A percentile compares a stretch with the other conserved stretches of the same genome.
These are phyloP conservation scores for Wickerhamomyces sp. DNA, from an alignment of 1,139 yeast species.

Conservation along the genomic window DNA sequence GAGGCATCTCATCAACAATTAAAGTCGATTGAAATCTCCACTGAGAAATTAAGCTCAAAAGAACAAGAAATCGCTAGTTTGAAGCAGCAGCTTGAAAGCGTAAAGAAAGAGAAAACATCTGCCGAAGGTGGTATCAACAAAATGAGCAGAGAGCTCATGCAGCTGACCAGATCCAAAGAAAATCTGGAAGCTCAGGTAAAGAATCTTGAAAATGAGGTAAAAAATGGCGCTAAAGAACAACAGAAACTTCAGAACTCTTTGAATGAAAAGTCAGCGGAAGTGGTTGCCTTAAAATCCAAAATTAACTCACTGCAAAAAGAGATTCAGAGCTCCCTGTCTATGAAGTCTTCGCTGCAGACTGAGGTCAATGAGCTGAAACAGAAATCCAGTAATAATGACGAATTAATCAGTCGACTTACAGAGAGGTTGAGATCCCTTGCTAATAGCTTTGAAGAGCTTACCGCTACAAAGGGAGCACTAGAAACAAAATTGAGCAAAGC, in stretches of 20 bases:
- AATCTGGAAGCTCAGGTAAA: conserved; percentile 44
- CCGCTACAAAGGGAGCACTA: conserved; percentile 21
- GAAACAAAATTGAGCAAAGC: conserved; percentile 13
- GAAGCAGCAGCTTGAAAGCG: conserved; percentile 32
- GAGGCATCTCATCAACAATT: conserved; percentile 14
- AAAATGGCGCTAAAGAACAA: conserved; percentile 21
- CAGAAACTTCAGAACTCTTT: conserved; percentile 27
- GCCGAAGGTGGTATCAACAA: conserved; percentile 89
- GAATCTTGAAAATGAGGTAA: conserved; percentile 37
- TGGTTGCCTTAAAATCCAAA: conserved; percentile 21
- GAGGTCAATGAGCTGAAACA: conserved; percentile 25
- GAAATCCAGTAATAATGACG: conserved; percentile 24
- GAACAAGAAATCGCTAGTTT: conserved; percentile 35
- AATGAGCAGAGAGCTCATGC: conserved; percentile 80
- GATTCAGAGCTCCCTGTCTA: conserved; percentile 8
- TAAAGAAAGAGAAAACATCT: conserved; percentile 50
- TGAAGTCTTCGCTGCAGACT: conserved; percentile 16
- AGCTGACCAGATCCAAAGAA: conserved; percentile 56
- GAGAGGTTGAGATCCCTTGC: conserved; percentile 34
- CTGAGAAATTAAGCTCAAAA: conserved; percentile 20
- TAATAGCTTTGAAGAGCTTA: conserved; percentile 25
- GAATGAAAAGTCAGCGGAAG: conserved; percentile 16
- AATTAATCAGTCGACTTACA: conserved; percentile 30
- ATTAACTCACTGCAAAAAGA: conserved; percentile 11
- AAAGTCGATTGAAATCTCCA: conserved; percentile 7